A percentile compares a stretch with the other conserved stretches of the same genome.
These are phyloP conservation scores for Leptoxyphium fumago DNA, from an alignment of 2,329 filamentous ascomycete species.

Conservation along the genomic window DNA sequence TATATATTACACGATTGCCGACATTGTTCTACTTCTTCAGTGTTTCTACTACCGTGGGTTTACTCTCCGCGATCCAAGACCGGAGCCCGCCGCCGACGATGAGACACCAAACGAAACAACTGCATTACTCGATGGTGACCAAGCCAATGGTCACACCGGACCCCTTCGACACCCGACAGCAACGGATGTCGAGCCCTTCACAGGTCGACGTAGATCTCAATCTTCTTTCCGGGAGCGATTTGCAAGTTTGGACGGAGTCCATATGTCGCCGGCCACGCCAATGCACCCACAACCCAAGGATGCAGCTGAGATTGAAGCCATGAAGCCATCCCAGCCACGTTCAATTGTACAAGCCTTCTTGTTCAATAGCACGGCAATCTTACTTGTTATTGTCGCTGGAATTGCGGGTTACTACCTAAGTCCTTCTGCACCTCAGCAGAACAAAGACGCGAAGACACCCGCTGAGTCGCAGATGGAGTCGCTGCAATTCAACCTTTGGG, in stretches of 20 bases:
- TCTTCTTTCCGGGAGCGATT: constrained; percentile 33
- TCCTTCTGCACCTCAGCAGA: constrained; percentile 23
- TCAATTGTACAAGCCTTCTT: constrained; percentile 36
- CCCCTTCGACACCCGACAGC: constrained; percentile 6
- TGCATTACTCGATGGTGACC: constrained; percentile 19
- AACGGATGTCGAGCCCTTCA: constrained; percentile 13
- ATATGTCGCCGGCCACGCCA: constrained; percentile 72
- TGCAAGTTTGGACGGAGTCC: constrained; percentile 46
- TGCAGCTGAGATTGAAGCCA: constrained; percentile 13
- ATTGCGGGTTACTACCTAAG: constrained; percentile 75
- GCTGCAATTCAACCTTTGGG: constrained; percentile 57
- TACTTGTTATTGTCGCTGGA: constrained; percentile 73
- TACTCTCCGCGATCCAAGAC: constrained; percentile 58
- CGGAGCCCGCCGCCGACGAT: constrained; percentile 7
- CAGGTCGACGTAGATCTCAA: constrained; percentile 11
- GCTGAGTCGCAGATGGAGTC: constrained; percentile 29
- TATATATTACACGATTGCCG: constrained; percentile 82
- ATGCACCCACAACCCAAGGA: constrained; percentile 42
- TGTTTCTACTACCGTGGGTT: constrained; percentile 95
- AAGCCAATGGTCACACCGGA: constrained; percentile 10
- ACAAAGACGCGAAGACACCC: constrained; percentile 10
- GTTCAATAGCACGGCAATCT: constrained; percentile 61
- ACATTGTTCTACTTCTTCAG: constrained; percentile 74
- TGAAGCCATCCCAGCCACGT: constrained; percentile 26
- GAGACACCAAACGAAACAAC: constrained; percentile 19